Conservation (phyloP, 306 rosid species). For the Hippophae gyantsensis region DNA sequence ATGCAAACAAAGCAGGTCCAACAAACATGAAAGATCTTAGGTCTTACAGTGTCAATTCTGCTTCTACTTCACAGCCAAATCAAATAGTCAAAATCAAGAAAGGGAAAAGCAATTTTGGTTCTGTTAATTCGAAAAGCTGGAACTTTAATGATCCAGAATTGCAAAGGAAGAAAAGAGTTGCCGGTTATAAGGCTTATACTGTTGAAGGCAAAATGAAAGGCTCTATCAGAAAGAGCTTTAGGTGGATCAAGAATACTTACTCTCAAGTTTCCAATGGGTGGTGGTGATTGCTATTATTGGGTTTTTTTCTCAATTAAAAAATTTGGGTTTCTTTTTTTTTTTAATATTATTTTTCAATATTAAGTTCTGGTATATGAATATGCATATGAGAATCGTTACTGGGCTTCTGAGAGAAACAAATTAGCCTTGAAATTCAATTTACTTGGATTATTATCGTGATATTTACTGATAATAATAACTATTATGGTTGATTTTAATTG, state of each 20-base stretch:
- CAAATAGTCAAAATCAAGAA: constrained; percentile 38
- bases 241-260: constrained; percentile 78
- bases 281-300: constrained; percentile 31
- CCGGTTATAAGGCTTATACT: constrained; percentile 72
- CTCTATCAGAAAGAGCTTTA: constrained; percentile 63
- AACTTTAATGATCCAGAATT: constrained; percentile 68
- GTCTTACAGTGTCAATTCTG: constrained; percentile 48
- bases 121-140: constrained; percentile 50
- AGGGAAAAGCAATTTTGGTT: constrained; percentile 36
- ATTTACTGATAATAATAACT: too few species aligned
- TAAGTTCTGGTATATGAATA: too few species aligned
- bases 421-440: too few species aligned
- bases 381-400: too few species aligned
- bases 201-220: constrained; percentile 95
- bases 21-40: constrained; percentile 74
- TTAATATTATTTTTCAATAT: too few species aligned
- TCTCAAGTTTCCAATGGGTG: constrained; percentile 54
- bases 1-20: constrained; percentile 36
- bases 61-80: constrained; percentile 22
- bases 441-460: too few species aligned
- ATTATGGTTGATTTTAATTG: too few species aligned
- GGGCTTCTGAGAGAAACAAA: too few species aligned
- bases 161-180: constrained; percentile 90
- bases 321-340: not conserved
- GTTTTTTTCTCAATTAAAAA: not conserved